Evolutionary conservation across 2,329 filamentous ascomycete genomes (phyloP).

Genomic region (Aspergillus fischeri): DNA sequence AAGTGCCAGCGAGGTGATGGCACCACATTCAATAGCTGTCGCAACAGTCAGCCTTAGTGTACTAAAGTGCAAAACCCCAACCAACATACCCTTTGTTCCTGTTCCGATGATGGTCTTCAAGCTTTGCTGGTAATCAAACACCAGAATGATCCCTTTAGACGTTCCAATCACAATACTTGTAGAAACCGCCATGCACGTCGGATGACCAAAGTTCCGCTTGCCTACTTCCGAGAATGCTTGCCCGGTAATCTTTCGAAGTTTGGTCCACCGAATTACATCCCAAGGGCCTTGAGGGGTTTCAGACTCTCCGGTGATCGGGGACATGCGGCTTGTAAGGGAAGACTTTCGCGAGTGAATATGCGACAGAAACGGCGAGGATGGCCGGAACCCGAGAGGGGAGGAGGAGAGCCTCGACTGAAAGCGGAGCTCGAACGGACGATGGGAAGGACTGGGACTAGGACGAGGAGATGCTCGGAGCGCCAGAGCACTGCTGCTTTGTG

Average conservation of each 20-base stretch:
- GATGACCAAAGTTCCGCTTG: slow-evolving; percentile 84
- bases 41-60: neutral
- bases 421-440: slow-evolving; percentile 88
- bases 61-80: neutral
- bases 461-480: slow-evolving; percentile 65
- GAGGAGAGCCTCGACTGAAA: slow-evolving; percentile 83
- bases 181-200: slow-evolving; percentile 84
- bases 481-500: slow-evolving; percentile 70
- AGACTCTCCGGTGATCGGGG: slow-evolving; percentile 53
- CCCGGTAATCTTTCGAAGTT: slow-evolving; percentile 78
- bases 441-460: slow-evolving; percentile 72
- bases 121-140: slow-evolving; percentile 97
- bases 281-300: slow-evolving; percentile 78
- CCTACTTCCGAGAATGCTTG: slow-evolving; percentile 91
- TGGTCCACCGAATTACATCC: slow-evolving; percentile 97
- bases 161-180: slow-evolving; percentile 87
- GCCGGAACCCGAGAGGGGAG: slow-evolving; percentile 58
- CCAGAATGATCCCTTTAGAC: slow-evolving; percentile 85
- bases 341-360: slow-evolving; percentile 74
- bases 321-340: slow-evolving; percentile 68
- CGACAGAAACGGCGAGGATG: slow-evolving; percentile 73
- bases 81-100: slow-evolving; percentile 72
- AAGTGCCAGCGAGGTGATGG: slow-evolving; percentile 80
- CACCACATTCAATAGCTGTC: slow-evolving; percentile 80
- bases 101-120: slow-evolving; percentile 90